A percentile compares a stretch with the other conserved stretches of the same genome.
Conservation (phyloP, 345 rosid genomes). For the Eutrema heterophyllum region DNA sequence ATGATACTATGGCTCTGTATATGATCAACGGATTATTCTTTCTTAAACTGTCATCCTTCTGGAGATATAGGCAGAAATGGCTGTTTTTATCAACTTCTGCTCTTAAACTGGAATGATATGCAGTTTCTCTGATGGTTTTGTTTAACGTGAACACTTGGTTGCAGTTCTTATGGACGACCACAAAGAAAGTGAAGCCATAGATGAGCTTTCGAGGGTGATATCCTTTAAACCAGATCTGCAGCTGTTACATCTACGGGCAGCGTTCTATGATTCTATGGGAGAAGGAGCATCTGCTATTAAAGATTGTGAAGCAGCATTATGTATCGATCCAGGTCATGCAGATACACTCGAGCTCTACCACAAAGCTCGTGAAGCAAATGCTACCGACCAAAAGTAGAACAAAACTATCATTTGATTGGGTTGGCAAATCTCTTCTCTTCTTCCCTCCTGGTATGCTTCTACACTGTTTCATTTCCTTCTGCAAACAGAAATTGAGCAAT, state of each 20-base stretch:
- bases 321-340: slow-evolving; percentile 63
- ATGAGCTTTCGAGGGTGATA: slow-evolving; percentile 77
- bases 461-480: slow-evolving; percentile 30
- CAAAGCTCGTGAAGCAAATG: slow-evolving; percentile 42
- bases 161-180: slow-evolving; percentile 97
- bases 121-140: neutral
- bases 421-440: slow-evolving; percentile 17
- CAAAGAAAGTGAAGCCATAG: slow-evolving; percentile 83
- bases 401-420: slow-evolving; percentile 15
- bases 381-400: slow-evolving; percentile 30
- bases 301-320: slow-evolving; percentile 97
- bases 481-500: slow-evolving; percentile 20
- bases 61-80: neutral
- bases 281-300: slow-evolving; percentile 45
- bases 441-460: slow-evolving; percentile 34
- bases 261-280: slow-evolving; percentile 84
- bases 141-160: neutral
- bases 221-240: slow-evolving; percentile 90
- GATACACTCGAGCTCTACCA: slow-evolving; percentile 66
- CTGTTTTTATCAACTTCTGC: neutral
- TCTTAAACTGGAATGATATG: neutral
- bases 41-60: neutral
- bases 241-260: slow-evolving; percentile 88
- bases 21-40: neutral
- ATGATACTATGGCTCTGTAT: neutral